Base-by-base conservation (phyloP, 202 grass and related monocot species). In the Setaria italica region DNA sequence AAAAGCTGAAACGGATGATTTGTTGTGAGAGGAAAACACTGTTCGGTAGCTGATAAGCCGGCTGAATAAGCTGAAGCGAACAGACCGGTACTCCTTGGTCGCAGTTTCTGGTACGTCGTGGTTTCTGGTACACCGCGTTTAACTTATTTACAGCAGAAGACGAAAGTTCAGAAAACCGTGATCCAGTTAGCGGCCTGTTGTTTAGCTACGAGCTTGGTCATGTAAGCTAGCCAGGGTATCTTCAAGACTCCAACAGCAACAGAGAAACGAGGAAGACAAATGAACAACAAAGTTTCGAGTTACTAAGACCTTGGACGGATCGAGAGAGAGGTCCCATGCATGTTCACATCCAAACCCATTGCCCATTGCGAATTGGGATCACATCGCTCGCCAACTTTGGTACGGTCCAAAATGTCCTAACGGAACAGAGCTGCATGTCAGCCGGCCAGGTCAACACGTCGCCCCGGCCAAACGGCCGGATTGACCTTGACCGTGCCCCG, bases 361-460 rank as follows among this genome's bases (percentile, higher is more conserved):
- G 25, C 25, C 25, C 2, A 41, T 41, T 41, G 39, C 25, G 39
- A 41, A 41, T 12, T 63, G 32, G 62, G 62, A 65, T 65, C 29
- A 35, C 34, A 32, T 45, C 41, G 43, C 14, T 41, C 35, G 59
- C 70, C 19, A 60, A 41, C 25, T 76, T 68, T 14, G 39, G 30
- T 87, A 77, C 53, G 20, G 63, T 78, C 73, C 80, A 78, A 45
- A 70, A 47, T 3, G 35, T 46, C 48, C 57, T 7, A 64, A 63
- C 37, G 37, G 19, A 77, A 39, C 6, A 11, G 74, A 80, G n/a
- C 7, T 6, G 19, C 9, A 21, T 45, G 7, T 51, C 20, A 4
- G n/a, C 35, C 1, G 50, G 9, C 59, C 77, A 58, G 48, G 77
- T 87, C 77, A 87, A 41, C 54, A 71, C 69, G 19, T 2, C 76